Percentiles rank a stretch among this genome's conserved stretches.
These are phyloP conservation scores for Claviceps spartinae DNA, from an alignment of 2,329 filamentous ascomycete species.

Conservation along the genomic window DNA sequence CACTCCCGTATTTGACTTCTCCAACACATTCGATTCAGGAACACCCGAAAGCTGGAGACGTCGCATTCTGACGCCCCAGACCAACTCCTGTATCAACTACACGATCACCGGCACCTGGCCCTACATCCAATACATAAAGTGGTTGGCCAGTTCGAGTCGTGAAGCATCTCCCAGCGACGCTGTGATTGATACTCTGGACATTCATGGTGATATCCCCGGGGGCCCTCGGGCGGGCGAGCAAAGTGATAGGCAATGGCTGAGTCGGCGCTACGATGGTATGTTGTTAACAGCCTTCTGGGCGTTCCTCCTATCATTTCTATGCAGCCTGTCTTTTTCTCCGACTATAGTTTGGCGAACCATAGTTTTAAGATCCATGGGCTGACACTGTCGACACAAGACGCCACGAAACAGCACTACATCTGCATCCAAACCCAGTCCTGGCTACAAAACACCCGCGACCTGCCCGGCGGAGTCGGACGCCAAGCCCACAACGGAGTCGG, in stretches of 20 bases:
- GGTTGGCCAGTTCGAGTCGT: not conserved
- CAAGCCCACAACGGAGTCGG: not conserved
- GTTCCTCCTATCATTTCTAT: not conserved
- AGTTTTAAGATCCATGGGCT: not conserved
- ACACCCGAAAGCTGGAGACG: not conserved
- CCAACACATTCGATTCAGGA: not conserved
- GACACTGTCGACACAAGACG: not conserved
- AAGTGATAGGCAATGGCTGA: not conserved
- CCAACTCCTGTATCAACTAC: not conserved
- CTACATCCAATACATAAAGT: not conserved
- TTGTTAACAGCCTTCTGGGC: too few relatives aligned
- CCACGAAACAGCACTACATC: not conserved
- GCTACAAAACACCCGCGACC: not conserved
- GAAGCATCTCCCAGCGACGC: not conserved
- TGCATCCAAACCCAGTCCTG: not conserved
- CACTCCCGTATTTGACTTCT: not conserved
- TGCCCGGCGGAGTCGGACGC: too few relatives aligned
- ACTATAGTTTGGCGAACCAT: not conserved
- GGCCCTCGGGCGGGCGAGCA: not conserved
- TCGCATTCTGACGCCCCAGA: not conserved
- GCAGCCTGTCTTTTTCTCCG: not conserved
- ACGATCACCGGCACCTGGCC: not conserved
- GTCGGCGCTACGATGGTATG: not conserved
- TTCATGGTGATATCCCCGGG: not conserved
- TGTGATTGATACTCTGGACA: not conserved